Base-by-base conservation (phyloP, 2,329 filamentous ascomycete genomes). In the Pseudocercospora pini-densiflorae region DNA sequence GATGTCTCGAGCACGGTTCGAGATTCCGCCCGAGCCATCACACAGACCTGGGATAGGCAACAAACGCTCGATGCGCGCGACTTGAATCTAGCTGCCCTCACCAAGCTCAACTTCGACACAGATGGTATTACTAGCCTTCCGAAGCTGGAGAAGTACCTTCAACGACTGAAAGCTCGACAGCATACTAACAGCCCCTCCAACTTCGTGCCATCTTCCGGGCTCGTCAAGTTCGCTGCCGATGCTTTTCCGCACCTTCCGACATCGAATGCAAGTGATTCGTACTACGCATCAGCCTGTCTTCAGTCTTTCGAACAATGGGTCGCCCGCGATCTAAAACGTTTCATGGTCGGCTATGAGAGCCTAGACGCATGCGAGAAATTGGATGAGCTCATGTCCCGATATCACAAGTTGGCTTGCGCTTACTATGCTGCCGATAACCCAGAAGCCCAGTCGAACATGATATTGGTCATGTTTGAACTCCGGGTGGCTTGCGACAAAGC, bases 401-500 rank as follows among this genome's bases (percentile, higher is more conserved):
- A 66, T 53, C 40, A 62, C 29, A 21, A 4, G 2, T 21, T 65
- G 59, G 29, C 63, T 7, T 36, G 31, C n/a, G 6, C n/a, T 12
- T 45, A 53, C 53, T 62, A 65, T 31, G 27, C 27, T 19, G 51
- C 33, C 23, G 40, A 43, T 19, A 62, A 62, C 24, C 43, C 63
- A 5, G 63, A 65, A 54, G 60, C 55, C 58, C 40, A 58, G 21
- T 65, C 63, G 16, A 64, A 76, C 0, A 81, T 85, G 47, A 75
- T 90, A 0, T 78, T 91, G 1, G 81, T 77, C 9, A 36, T 87
- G 0, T 83, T 90, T 72, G 84, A 87, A 55, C 68, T 88, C 0
- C 91, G 88, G 89, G 74, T 85, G 3, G 71, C 74, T 1, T 81
- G 91, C 74, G 89, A 92, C 68, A 72, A 77, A 14, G 75, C 73